Percentiles rank a stretch among this genome's conserved stretches.
phyloP scores from a whole-genome alignment of 1,139 yeast species.

The Pichia sp. region DNA sequence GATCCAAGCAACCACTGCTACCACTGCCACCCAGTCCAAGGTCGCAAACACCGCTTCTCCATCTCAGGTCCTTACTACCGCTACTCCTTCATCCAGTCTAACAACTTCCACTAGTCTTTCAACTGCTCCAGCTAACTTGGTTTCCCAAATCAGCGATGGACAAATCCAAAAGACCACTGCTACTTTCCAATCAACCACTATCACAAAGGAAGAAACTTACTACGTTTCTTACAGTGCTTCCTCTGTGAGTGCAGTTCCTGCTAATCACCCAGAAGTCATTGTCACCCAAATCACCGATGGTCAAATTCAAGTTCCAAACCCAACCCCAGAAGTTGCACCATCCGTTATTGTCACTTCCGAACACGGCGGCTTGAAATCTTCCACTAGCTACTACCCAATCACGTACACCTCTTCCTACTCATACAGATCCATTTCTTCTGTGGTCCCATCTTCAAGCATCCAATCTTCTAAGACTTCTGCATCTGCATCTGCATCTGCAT shows the following conservation, averaged over 20 bases:
- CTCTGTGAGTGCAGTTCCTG: slow-evolving; percentile 27
- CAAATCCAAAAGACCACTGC: slow-evolving; percentile 33
- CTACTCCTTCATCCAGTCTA: slow-evolving; percentile 21
- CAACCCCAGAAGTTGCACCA: slow-evolving; percentile 13
- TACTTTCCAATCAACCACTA: slow-evolving; percentile 34
- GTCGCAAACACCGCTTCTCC: slow-evolving; percentile 33
- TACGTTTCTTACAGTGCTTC: slow-evolving; percentile 33
- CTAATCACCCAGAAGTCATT: slow-evolving; percentile 21
- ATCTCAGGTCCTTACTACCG: slow-evolving; percentile 42
- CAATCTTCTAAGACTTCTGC: slow-evolving; percentile 9
- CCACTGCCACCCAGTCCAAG: slow-evolving; percentile 18
- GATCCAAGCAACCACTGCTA: slow-evolving; percentile 35
- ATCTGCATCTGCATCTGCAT: slow-evolving; percentile 28
- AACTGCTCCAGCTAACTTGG: background rate
- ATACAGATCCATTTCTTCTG: slow-evolving; percentile 35
- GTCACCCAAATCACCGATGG: slow-evolving; percentile 40
- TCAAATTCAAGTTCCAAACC: slow-evolving; percentile 37
- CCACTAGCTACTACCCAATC: slow-evolving; percentile 35
- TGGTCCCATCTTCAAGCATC: slow-evolving; percentile 21
- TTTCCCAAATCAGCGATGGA: slow-evolving; percentile 32
- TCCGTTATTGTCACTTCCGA: slow-evolving; percentile 29
- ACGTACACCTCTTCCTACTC: slow-evolving; percentile 22
- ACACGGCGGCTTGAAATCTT: slow-evolving; percentile 29
- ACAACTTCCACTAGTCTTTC: background rate
- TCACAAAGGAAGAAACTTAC: slow-evolving; percentile 22